Conservation (phyloP, 495 filamentous ascomycete species). For the Mycothermus thermophilus region DNA sequence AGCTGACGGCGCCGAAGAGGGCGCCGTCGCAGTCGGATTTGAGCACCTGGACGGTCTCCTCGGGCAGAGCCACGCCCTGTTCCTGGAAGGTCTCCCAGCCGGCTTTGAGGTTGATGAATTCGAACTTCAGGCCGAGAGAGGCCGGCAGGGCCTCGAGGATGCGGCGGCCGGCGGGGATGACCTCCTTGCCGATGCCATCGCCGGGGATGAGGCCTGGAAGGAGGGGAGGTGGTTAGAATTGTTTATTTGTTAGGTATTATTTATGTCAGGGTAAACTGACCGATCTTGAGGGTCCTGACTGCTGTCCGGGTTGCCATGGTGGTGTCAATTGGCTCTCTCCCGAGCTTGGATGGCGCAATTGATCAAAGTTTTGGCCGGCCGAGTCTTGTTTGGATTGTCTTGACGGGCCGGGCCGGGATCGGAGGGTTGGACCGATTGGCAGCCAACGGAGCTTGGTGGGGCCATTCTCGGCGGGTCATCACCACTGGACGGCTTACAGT, state of each 20-base stretch:
- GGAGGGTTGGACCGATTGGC: background rate
- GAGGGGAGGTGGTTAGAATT: background rate
- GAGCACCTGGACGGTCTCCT: slow-evolving; percentile 73
- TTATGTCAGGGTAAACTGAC: slow-evolving; percentile 22
- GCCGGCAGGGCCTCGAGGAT: slow-evolving; percentile 80
- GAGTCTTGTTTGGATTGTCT: background rate
- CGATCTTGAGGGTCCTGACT: slow-evolving; percentile 43
- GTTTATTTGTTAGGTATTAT: background rate
- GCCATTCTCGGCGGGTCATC: background rate
- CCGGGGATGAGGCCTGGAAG: slow-evolving; percentile 79
- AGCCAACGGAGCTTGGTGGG: background rate
- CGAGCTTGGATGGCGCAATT: background rate
- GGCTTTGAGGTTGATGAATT: slow-evolving; percentile 80
- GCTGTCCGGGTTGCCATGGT: slow-evolving; percentile 30
- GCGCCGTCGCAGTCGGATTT: slow-evolving; percentile 88
- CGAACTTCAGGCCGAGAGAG: slow-evolving; percentile 77
- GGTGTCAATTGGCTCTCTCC: slow-evolving; percentile 16
- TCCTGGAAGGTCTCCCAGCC: slow-evolving; percentile 86
- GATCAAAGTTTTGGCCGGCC: slow-evolving; percentile 1
- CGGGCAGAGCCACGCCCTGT: slow-evolving; percentile 75
- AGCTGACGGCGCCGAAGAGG: slow-evolving; percentile 92
- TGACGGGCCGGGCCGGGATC: slow-evolving; percentile 2
- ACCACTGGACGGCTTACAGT: no score
- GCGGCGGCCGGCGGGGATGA: slow-evolving; percentile 86
- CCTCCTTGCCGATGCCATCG: slow-evolving; percentile 96